phyloP scores from a whole-genome alignment of 768 basidiomycete genomes.

The Phlegmacium glaucopus region DNA sequence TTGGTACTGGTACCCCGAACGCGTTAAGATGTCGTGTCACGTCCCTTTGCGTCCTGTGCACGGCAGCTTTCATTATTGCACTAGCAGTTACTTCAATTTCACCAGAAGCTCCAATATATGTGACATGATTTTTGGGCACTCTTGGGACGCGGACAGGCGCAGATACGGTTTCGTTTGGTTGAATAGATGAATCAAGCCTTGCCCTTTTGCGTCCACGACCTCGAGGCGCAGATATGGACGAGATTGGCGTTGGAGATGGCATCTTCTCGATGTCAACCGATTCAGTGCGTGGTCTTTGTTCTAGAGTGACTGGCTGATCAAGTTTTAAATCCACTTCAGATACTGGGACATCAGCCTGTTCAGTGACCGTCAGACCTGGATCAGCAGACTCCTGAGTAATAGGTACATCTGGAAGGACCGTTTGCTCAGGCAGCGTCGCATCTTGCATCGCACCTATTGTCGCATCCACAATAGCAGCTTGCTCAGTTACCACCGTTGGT shows the following conservation, averaged over 20 bases:
- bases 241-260: too few species aligned
- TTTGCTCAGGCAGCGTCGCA: too few species aligned
- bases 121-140: slow-evolving; percentile 8
- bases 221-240: not conserved
- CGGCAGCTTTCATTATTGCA: not conserved
- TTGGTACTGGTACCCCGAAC: not conserved
- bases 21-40: not conserved
- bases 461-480: too few species aligned
- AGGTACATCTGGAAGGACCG: too few species aligned
- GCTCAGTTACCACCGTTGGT: not conserved
- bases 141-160: slow-evolving; percentile 9
- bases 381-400: too few species aligned
- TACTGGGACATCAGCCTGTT: too few species aligned
- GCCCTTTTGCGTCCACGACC: not conserved
- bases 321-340: too few species aligned
- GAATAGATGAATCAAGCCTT: not conserved
- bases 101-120: not conserved
- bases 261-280: too few species aligned
- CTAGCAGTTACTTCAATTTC: not conserved
- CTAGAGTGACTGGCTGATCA: too few species aligned
- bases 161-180: not conserved
- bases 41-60: not conserved
- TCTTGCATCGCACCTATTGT: too few species aligned
- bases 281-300: too few species aligned
- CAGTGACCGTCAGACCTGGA: too few species aligned